Conservation (phyloP, 2,329 filamentous ascomycete species). For the Sporothrix variecibatus region DNA sequence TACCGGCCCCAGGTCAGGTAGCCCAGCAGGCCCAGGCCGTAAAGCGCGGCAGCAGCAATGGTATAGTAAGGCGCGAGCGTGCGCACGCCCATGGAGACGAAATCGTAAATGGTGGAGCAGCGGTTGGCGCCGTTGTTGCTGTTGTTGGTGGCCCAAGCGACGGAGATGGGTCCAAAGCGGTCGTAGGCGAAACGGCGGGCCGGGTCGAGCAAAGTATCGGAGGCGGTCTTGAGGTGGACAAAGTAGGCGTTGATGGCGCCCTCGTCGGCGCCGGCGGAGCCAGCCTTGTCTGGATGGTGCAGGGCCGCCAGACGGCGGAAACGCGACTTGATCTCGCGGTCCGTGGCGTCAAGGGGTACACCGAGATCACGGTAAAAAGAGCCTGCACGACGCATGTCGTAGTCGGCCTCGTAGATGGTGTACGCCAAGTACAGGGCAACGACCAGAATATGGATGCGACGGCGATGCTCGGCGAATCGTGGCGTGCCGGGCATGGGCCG, state of each 20-base stretch:
- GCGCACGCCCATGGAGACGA: constrained; percentile 64
- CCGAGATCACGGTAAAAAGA: constrained; percentile 80
- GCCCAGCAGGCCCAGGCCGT: constrained; percentile 63
- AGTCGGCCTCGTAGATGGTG: constrained; percentile 90
- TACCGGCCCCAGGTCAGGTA: constrained; percentile 68
- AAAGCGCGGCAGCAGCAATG: constrained; percentile 58
- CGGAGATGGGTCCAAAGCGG: constrained; percentile 74
- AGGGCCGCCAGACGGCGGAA: constrained; percentile 75
- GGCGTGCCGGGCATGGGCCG: constrained; percentile 71
- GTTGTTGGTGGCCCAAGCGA: constrained; percentile 55
- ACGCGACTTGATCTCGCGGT: constrained; percentile 76
- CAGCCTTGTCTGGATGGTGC: constrained; percentile 81
- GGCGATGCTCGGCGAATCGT: constrained; percentile 71
- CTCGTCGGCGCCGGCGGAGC: constrained; percentile 40
- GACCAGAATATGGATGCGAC: constrained; percentile 79
- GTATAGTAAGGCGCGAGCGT: constrained; percentile 62
- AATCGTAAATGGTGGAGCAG: constrained; percentile 72
- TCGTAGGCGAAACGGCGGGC: constrained; percentile 85
- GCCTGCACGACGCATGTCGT: constrained; percentile 68
- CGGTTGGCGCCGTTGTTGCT: constrained; percentile 35
- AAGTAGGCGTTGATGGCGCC: constrained; percentile 58
- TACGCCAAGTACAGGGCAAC: constrained; percentile 83
- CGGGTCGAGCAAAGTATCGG: constrained; percentile 78
- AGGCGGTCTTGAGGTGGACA: constrained; percentile 78
- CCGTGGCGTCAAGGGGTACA: constrained; percentile 67